Conservation (phyloP, 2,329 filamentous ascomycete genomes). For the Helotiales sp. region DNA sequence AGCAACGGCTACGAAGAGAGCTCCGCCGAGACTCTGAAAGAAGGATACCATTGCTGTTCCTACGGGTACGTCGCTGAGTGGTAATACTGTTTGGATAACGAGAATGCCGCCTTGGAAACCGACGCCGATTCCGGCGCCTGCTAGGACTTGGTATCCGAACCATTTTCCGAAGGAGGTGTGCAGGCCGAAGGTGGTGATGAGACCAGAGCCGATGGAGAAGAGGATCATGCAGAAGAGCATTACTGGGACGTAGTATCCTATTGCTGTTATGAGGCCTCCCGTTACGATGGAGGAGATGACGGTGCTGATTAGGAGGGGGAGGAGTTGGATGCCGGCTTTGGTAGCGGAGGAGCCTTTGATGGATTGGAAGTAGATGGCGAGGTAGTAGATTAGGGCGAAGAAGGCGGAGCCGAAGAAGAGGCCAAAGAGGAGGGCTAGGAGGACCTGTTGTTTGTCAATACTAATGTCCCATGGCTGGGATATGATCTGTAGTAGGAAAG, state of each 20-base stretch:
- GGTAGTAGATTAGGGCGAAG: slow-evolving; percentile 34
- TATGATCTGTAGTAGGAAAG: not conserved
- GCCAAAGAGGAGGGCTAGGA: slow-evolving; percentile 19
- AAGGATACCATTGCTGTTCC: slow-evolving; percentile 56
- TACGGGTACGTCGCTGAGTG: slow-evolving; percentile 49
- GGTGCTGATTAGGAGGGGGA: slow-evolving; percentile 44
- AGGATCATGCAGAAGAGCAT: slow-evolving; percentile 41
- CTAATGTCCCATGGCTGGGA: not conserved
- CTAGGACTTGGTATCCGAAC: slow-evolving; percentile 59
- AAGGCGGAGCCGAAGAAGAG: slow-evolving; percentile 30
- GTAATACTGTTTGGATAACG: slow-evolving; percentile 50
- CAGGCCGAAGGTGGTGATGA: slow-evolving; percentile 43
- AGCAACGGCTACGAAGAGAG: slow-evolving; percentile 63
- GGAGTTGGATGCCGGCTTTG: slow-evolving; percentile 43
- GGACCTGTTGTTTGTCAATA: not conserved
- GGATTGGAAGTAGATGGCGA: slow-evolving; percentile 38
- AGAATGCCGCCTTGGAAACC: slow-evolving; percentile 29
- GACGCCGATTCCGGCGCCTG: slow-evolving; percentile 23
- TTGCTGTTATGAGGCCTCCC: slow-evolving; percentile 39
- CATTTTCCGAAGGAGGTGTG: slow-evolving; percentile 46
- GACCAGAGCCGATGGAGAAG: slow-evolving; percentile 41
- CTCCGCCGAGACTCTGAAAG: slow-evolving; percentile 65
- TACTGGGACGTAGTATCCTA: slow-evolving; percentile 48
- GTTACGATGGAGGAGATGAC: slow-evolving; percentile 43
- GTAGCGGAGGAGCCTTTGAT: slow-evolving; percentile 40